phyloP scores from a whole-genome alignment of 1,139 yeast genomes.

The Kodamaea arcana region DNA sequence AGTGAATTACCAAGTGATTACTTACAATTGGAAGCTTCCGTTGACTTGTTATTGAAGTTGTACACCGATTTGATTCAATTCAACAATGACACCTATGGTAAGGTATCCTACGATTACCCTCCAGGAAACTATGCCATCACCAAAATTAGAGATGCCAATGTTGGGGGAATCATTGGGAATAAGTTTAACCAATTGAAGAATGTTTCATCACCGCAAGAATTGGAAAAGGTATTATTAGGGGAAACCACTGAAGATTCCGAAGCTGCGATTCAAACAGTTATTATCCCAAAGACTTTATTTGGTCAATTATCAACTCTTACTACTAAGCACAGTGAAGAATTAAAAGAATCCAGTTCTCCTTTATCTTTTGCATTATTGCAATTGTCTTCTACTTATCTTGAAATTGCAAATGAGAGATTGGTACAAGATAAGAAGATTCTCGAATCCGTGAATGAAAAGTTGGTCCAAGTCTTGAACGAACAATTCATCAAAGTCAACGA shows the following conservation, averaged over 20 bases:
- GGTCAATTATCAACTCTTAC: constrained; percentile 40
- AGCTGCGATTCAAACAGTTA: constrained; percentile 29
- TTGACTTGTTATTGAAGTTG: constrained; percentile 57
- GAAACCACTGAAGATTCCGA: constrained; percentile 15
- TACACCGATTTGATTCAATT: constrained; percentile 57
- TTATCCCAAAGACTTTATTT: constrained; percentile 42
- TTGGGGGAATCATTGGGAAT: constrained; percentile 52
- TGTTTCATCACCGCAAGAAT: constrained; percentile 61
- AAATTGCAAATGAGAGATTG: constrained; percentile 57
- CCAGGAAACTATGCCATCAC: constrained; percentile 53
- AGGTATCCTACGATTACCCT: constrained; percentile 70
- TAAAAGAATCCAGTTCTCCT: constrained; percentile 43
- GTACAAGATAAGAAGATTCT: constrained; percentile 63
- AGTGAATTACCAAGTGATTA: constrained; percentile 75
- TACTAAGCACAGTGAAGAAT: constrained; percentile 34
- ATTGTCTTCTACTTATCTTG: constrained; percentile 55
- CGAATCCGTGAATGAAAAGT: constrained; percentile 51
- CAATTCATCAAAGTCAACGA: constrained; percentile 60
- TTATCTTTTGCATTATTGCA: constrained; percentile 52
- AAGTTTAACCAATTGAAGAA: constrained; percentile 57
- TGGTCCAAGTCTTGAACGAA: constrained; percentile 48
- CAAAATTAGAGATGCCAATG: constrained; percentile 54
- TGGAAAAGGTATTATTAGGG: constrained; percentile 46
- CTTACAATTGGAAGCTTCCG: constrained; percentile 58
- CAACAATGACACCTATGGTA: constrained; percentile 57